Base-by-base conservation (phyloP, 805 yeast genomes). In the Myxozyma geophila region DNA sequence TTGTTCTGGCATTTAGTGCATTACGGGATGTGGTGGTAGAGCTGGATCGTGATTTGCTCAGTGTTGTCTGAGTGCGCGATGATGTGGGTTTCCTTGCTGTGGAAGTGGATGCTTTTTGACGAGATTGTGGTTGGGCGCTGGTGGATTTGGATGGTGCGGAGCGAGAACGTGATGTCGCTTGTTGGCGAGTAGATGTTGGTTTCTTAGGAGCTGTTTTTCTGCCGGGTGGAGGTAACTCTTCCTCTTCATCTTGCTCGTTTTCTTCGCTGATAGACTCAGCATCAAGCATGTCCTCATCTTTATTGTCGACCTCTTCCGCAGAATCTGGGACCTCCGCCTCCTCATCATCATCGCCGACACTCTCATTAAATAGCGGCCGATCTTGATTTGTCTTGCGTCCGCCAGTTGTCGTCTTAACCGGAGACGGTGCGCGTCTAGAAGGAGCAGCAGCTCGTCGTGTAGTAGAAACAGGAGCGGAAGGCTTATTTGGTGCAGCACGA, bases 361-460 rank as follows among this genome's bases (percentile, higher is more conserved):
- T 28, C 17, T 19, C 58, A 19, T 44, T 28, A 23, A 54, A 54
- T 17, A 54, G 17, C n/a, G 58, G 51, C n/a, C 46, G 58, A 46
- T 35, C 33, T 17, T 49, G 39, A 43, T 19, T 12, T 41, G 44
- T 23, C 35, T 36, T 39, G 28, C n/a, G 41, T n/a, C 15, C 28
- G 33, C 47, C 36, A 36, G 36, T 39, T 8, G 19, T 1, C 7
- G 8, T 17, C 17, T 52, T 40, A 10, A 46, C 19, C 12, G 54
- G 43, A 35, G 54, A 7, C 10, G 40, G 21, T 2, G 47, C 17
- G n/a, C 35, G 19, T n/a, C 17, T 39, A 7, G 47, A 1, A 15
- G 48, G 19, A 15, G 48, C 47, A 19, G 46, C 36, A 9, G 52
- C 39, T 48, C 52, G 36, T 23, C 37, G 8, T 17, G 40, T 35